Percentiles rank a stretch among this genome's conserved stretches.
Evolutionary conservation across 2,329 filamentous ascomycete species (phyloP).

Genomic region (Penicillium corylophilum): DNA sequence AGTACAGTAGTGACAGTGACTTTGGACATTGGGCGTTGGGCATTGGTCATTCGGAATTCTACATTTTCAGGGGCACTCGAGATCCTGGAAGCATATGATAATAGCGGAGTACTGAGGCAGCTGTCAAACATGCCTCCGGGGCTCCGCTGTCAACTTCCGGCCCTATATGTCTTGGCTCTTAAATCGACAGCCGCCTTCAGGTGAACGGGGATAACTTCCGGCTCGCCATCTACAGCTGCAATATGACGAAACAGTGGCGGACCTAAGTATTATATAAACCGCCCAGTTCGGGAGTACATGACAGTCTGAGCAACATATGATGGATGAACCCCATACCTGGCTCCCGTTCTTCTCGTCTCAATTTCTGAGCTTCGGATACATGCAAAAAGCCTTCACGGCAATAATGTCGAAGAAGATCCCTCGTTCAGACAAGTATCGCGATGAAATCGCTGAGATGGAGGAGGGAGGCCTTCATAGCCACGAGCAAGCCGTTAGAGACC

Average conservation of each 20-base stretch:
- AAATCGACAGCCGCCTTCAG: too few relatives aligned
- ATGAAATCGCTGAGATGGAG: conserved; percentile 11
- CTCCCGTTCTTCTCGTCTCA: background rate
- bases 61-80: background rate
- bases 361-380: background rate
- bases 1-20: background rate
- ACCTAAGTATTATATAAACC: background rate
- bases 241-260: conserved; percentile 7
- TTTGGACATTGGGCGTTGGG: background rate
- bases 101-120: background rate
- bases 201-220: background rate
- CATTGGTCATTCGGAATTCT: background rate
- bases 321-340: background rate
- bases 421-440: conserved; percentile 3
- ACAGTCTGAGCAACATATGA: background rate
- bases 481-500: background rate
- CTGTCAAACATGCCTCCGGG: background rate
- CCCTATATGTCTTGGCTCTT: background rate
- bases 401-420: conserved; percentile 8
- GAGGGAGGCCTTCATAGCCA: conserved; percentile 6
- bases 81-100: background rate
- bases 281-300: background rate
- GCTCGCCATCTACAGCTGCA: background rate
- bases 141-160: background rate
- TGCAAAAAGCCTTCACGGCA: background rate